Base-by-base conservation (phyloP, 768 basidiomycete species). In the Kwoniella bestiolae region DNA sequence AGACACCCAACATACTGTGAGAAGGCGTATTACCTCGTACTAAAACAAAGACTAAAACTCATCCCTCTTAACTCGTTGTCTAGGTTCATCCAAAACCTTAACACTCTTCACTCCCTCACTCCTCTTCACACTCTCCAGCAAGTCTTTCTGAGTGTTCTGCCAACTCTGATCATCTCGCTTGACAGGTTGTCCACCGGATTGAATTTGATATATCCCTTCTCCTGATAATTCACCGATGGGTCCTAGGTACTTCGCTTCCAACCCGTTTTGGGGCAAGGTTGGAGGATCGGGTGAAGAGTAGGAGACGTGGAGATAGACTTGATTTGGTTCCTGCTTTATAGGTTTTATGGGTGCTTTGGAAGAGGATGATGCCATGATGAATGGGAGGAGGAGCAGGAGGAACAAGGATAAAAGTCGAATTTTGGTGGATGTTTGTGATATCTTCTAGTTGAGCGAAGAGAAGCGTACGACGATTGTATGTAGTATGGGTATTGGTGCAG, bases 201-300 rank as follows among this genome's bases (percentile, higher is more conserved):
- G 49, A 1, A 72, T 59, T 56, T 74, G 58, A 52, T 75, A 77
- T 46, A 77, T 71, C 53, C 74, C 68, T 59, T 77, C 76, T 21
- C 72, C 73, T 35, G 63, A 38, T 3, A 77, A 60, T 38, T 77
- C 76, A n/a, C 76, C 76, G 9, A 77, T 68, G 7, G 69, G 76
- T 7, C 69, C 76, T 11, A 75, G 21, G 45, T 71, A 72, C 12
- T 53, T 50, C 3, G 73, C 45, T 44, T 62, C 26, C n/a, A 57
- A 34, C 5, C 50, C 34, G 2, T 65, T 18, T 2, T 47, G 9
- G 14, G 7, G 12, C 1, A 47, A 3, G 47, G 65, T 56, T 3
- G 57, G 59, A 9, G 68, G 67, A n/a, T 62, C n/a, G 4, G 41
- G 53, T 4, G 71, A 50, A 26, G 72, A 66, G 29, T 58, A 65